Conservation (phyloP, 192 early-diverging fungal species). For the Gonapodya sp. region DNA sequence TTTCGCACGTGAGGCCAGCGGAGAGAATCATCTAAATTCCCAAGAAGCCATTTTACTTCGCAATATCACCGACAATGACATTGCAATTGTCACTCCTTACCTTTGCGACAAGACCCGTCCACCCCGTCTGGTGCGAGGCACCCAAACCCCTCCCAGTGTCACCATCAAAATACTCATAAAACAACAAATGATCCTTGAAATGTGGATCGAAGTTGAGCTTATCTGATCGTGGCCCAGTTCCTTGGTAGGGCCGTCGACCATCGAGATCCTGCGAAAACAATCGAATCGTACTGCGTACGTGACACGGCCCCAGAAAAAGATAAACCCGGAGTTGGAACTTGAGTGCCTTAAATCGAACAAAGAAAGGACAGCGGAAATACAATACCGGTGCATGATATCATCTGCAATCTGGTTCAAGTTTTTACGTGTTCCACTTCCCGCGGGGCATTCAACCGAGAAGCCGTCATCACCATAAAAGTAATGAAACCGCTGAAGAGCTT, state of each 20-base stretch:
- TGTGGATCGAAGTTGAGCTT: slow-evolving; percentile 27
- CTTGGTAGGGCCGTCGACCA: slow-evolving; percentile 21
- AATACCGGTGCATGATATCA: slow-evolving; percentile 23
- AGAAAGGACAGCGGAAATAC: too few relatives aligned
- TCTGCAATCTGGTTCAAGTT: slow-evolving; percentile 19
- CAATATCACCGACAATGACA: too few relatives aligned
- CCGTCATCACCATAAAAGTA: slow-evolving; percentile 18
- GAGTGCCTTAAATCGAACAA: too few relatives aligned
- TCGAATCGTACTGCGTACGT: too few relatives aligned
- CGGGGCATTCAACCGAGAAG: slow-evolving; percentile 18
- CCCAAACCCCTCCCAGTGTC: slow-evolving; percentile 39
- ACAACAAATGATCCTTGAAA: slow-evolving; percentile 37
- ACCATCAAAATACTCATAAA: slow-evolving; percentile 44
- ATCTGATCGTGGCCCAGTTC: slow-evolving; percentile 24
- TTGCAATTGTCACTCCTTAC: slow-evolving; percentile 10
- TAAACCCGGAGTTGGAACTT: too few relatives aligned
- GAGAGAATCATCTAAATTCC: background rate
- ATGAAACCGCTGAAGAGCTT: slow-evolving; percentile 19
- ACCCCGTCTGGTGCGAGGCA: slow-evolving; percentile 46
- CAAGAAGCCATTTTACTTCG: background rate
- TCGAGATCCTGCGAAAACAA: slow-evolving; percentile 22
- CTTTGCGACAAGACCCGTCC: slow-evolving; percentile 39
- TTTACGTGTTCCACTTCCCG: background rate
- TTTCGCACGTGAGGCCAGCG: background rate
- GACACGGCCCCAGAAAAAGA: too few relatives aligned